phyloP scores from a whole-genome alignment of 768 basidiomycete genomes.

The Lyophyllum shimeji region DNA sequence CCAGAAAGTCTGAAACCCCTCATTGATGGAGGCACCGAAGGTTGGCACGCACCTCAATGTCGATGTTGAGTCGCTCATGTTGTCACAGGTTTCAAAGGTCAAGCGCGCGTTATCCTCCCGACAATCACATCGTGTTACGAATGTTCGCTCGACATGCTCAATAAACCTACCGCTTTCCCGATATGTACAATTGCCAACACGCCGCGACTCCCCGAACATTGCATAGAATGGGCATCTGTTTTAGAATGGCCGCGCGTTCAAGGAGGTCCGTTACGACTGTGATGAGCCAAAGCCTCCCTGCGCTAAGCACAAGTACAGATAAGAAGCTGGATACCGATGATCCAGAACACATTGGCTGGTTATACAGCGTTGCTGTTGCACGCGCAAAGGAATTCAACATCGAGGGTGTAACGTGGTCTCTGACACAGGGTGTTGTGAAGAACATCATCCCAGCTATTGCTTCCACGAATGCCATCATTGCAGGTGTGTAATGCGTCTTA shows the following conservation, averaged over 20 bases:
- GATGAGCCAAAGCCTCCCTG: neutral
- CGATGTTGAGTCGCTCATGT: neutral
- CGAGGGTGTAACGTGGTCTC: slow-evolving; percentile 96
- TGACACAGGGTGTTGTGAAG: slow-evolving; percentile 99
- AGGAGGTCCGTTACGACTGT: slow-evolving; percentile 54
- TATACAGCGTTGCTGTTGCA: slow-evolving; percentile 75
- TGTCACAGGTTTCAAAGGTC: slow-evolving; percentile 89
- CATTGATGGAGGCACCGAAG: slow-evolving; percentile 98
- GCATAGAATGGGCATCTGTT: slow-evolving; percentile 99
- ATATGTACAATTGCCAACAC: slow-evolving; percentile 99
- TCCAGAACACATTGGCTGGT: slow-evolving; percentile 94
- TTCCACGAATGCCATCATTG: slow-evolving; percentile 97
- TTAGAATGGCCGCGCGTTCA: slow-evolving; percentile 96
- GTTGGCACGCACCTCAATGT: slow-evolving; percentile 34
- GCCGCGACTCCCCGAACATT: slow-evolving; percentile 95
- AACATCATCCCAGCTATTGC: slow-evolving; percentile 99
- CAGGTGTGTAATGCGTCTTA: slow-evolving; percentile 51
- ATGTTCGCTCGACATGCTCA: slow-evolving; percentile 97
- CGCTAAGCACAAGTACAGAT: slow-evolving; percentile 44
- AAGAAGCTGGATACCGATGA: slow-evolving; percentile 98
- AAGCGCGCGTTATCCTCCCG: slow-evolving; percentile 95
- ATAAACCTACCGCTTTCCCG: slow-evolving; percentile 95
- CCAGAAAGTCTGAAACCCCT: slow-evolving; percentile 94
- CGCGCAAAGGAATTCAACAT: slow-evolving; percentile 96
- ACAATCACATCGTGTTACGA: slow-evolving; percentile 97